Conservation (phyloP, 306 rosid species). For the Prosopis cineraria region DNA sequence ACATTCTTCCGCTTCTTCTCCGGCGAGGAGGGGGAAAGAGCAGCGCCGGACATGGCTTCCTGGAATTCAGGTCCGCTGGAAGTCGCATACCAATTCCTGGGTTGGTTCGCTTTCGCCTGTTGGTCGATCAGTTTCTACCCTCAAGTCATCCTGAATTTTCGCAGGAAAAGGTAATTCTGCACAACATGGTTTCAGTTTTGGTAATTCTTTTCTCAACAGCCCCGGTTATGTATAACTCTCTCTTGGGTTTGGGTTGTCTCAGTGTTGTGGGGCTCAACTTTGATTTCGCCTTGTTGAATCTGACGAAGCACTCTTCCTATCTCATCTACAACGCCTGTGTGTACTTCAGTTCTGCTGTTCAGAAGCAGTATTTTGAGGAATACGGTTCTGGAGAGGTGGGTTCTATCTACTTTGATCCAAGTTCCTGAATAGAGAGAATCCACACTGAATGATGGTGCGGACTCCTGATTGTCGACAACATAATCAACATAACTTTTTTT, state of each 20-base stretch:
- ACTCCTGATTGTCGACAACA: too few species aligned
- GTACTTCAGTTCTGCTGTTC: slow-evolving; percentile 81
- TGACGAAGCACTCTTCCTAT: slow-evolving; percentile 87
- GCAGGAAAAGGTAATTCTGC: slow-evolving; percentile 64
- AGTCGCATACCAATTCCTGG: slow-evolving; percentile 60
- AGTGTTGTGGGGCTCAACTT: slow-evolving; percentile 94
- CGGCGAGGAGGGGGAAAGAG: not conserved
- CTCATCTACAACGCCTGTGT: slow-evolving; percentile 83
- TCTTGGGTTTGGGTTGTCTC: not conserved
- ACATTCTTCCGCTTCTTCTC: not conserved
- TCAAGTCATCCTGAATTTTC: slow-evolving; percentile 82
- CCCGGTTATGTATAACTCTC: not conserved
- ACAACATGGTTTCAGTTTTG: not conserved
- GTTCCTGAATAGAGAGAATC: not conserved
- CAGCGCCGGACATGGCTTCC: slow-evolving; percentile 50
- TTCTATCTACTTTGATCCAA: not conserved
- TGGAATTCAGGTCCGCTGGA: slow-evolving; percentile 80
- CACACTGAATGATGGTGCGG: not conserved
- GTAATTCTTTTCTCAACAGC: not conserved
- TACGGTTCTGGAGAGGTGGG: slow-evolving; percentile 70
- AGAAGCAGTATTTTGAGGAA: slow-evolving; percentile 68
- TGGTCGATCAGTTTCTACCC: slow-evolving; percentile 92
- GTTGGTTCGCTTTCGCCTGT: slow-evolving; percentile 74
- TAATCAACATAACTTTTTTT: too few species aligned
- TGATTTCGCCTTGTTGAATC: slow-evolving; percentile 79